Evolutionary conservation across 139 green algal species (phyloP).

Genomic region (Chlamydomonas sphaeroides): DNA sequence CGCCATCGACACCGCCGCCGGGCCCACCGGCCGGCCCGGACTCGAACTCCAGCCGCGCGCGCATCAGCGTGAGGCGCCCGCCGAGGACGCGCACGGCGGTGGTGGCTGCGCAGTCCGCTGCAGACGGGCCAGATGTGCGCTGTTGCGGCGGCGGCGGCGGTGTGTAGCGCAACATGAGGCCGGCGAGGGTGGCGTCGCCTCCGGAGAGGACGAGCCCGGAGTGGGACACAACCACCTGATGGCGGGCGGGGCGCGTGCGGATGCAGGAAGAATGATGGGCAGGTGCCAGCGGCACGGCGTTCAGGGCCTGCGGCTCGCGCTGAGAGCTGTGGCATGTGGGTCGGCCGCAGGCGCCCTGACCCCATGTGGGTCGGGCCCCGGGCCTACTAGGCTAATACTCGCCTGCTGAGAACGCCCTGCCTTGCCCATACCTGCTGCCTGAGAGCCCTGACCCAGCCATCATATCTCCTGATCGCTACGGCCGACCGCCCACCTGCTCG

Average conservation of each 20-base stretch:
- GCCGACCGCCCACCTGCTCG: background rate
- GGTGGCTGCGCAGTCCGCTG: no score
- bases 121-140: background rate
- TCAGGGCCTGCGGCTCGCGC: no score
- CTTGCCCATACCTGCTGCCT: background rate
- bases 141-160: background rate
- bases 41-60: no score
- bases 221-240: conserved; percentile 1
- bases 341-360: no score
- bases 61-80: no score
- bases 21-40: no score
- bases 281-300: no score
- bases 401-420: background rate
- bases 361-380: background rate
- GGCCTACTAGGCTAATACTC: background rate
- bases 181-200: background rate
- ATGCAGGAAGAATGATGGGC: background rate
- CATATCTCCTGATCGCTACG: background rate
- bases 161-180: background rate
- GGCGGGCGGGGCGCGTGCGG: no score
- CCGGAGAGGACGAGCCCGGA: background rate
- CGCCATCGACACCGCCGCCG: no score
- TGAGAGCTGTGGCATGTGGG: no score
- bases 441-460: background rate
- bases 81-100: no score